Base-by-base conservation (phyloP, 1,284 basidiomycete genomes). In the Earliella scabrosa region DNA sequence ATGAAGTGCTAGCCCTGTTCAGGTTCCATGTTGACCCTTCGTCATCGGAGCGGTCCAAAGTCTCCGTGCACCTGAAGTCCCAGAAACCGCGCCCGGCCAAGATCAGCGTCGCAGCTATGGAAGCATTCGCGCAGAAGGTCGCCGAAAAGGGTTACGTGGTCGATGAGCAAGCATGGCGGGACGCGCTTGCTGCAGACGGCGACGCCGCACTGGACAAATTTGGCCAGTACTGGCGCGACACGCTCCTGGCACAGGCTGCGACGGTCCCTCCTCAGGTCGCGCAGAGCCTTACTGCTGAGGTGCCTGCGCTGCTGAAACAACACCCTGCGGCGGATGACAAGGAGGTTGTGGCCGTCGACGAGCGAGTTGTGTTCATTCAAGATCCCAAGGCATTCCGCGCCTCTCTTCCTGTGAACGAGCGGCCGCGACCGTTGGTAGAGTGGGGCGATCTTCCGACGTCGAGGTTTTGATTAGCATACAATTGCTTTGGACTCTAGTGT, bases 41-140 rank as follows among this genome's bases (percentile, higher is more conserved):
- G 1, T 92, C 91, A 0, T 61, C 77, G 27, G 80, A 77, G 2
- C 85, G 93, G 39, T 78, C 87, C 34, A 97, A 97, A 72, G 73
- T 97, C 26, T 93, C 94, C 0, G 76, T 94, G 16, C 95, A 97
- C 66, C 76, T 93, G 70, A 75, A 78, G 45, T 93, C 93, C 4
- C 86, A 87, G 66, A 88, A 85, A 67, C 77, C 82, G 4, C 78
- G 73, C 8, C 72, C 79, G 4, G 78, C 77, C 63, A 85, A 83
- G 61, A 84, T 95, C 69, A 91, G 88, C 67, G 66, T 75, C 4
- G 78, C 80, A 2, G 90, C 91, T 4, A 82, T 86, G 31, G 77
- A 84, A 58, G 86, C 82, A 4, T 88, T 95, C 61, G 78, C 86
- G 58, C 71, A 67, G 24, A 72, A 80, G 11, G 77, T 93, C 26